phyloP scores from a whole-genome alignment of 345 rosid genomes.

The Aegle marmelos region DNA sequence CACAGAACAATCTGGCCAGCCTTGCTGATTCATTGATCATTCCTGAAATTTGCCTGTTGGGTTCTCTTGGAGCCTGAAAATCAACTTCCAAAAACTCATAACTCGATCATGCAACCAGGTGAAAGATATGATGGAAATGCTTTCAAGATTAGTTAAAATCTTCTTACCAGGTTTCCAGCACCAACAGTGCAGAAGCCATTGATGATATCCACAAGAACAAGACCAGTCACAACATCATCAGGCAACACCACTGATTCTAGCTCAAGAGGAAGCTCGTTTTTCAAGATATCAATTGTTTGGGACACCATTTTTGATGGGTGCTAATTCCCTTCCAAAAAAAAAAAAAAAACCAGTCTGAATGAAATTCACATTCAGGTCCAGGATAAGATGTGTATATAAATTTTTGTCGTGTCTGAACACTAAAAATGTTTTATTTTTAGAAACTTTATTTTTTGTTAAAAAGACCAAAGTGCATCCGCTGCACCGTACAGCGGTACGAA shows the following conservation, averaged over 20 bases:
- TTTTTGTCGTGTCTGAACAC: too few relatives aligned
- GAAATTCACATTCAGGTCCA: too few relatives aligned
- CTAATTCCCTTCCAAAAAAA: background rate
- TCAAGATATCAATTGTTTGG: constrained; percentile 27
- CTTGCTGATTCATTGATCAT: constrained; percentile 31
- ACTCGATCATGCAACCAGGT: background rate
- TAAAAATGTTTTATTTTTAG: too few relatives aligned
- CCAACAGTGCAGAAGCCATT: constrained; percentile 63
- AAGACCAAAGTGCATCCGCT: too few relatives aligned
- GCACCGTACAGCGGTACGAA: too few relatives aligned
- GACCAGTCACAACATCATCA: constrained; percentile 37
- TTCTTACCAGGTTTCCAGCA: constrained; percentile 46
- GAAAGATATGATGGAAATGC: background rate
- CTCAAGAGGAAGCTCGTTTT: constrained; percentile 40
- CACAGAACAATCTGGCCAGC: constrained; percentile 34
- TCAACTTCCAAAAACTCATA: background rate
- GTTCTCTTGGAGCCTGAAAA: constrained; percentile 34
- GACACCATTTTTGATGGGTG: constrained; percentile 25
- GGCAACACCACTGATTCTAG: constrained; percentile 25
- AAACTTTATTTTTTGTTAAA: too few relatives aligned
- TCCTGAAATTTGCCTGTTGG: constrained; percentile 26
- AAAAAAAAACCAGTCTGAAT: too few relatives aligned
- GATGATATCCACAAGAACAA: constrained; percentile 47
- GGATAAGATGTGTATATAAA: too few relatives aligned
- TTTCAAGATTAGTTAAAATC: too few relatives aligned